phyloP scores from a whole-genome alignment of 805 yeast species.

The Starmerella etchellsii region DNA sequence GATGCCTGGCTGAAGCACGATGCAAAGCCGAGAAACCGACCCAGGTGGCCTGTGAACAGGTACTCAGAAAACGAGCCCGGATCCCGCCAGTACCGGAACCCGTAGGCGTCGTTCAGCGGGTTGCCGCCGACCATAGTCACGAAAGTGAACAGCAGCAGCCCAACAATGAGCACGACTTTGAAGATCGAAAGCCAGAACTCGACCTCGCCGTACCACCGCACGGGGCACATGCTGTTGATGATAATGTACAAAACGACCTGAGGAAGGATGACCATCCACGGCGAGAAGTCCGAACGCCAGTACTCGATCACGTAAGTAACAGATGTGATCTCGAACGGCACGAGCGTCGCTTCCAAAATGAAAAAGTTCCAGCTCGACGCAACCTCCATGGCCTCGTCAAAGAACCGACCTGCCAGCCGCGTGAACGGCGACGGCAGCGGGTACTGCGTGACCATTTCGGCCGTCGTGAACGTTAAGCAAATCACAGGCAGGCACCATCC shows the following conservation, averaged over 20 bases:
- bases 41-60: constrained; percentile 40
- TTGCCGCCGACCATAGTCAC: constrained; percentile 81
- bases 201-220: constrained; percentile 62
- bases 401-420: constrained; percentile 58
- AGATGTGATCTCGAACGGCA: constrained; percentile 74
- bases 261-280: constrained; percentile 55
- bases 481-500: constrained; percentile 61
- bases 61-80: constrained; percentile 49
- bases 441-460: constrained; percentile 65
- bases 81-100: constrained; percentile 43
- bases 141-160: constrained; percentile 61
- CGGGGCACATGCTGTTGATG: constrained; percentile 56
- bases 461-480: constrained; percentile 54
- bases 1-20: constrained; percentile 58
- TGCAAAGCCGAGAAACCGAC: constrained; percentile 60
- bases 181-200: constrained; percentile 71
- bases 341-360: constrained; percentile 59
- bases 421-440: constrained; percentile 72
- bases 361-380: constrained; percentile 73
- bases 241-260: constrained; percentile 51
- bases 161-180: constrained; percentile 62
- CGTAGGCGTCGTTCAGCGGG: constrained; percentile 51
- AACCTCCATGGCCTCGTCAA: constrained; percentile 62
- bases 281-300: constrained; percentile 66
- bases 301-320: constrained; percentile 66